phyloP scores from a whole-genome alignment of 495 filamentous ascomycete genomes.

The Cercophora newfieldiana region DNA sequence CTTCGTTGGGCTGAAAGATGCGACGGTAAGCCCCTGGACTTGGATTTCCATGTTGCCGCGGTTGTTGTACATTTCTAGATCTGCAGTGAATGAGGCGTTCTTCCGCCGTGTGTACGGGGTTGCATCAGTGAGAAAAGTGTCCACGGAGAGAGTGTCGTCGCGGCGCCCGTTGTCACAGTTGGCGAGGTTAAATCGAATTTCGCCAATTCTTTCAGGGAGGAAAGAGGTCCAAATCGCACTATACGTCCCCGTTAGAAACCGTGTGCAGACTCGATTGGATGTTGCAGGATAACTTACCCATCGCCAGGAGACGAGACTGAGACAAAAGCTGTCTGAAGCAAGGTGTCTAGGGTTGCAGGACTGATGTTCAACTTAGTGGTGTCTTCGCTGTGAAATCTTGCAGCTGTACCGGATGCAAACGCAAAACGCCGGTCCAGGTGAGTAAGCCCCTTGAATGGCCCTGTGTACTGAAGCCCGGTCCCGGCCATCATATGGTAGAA shows the following conservation, averaged over 20 bases:
- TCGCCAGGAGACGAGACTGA: constrained; percentile 50
- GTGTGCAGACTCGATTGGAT: background rate
- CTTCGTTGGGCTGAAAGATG: constrained; percentile 36
- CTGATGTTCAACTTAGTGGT: constrained; percentile 42
- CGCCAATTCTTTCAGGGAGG: constrained; percentile 38
- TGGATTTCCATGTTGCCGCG: constrained; percentile 40
- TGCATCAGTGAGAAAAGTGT: constrained; percentile 35
- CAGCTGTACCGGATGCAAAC: constrained; percentile 43
- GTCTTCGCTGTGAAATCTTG: constrained; percentile 34
- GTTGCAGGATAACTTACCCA: constrained; percentile 19
- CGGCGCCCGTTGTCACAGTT: constrained; percentile 26
- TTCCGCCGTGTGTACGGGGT: constrained; percentile 25
- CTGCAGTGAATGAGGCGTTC: constrained; percentile 37
- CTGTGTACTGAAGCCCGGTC: constrained; percentile 44
- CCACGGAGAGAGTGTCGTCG: constrained; percentile 33
- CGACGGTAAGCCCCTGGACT: constrained; percentile 42
- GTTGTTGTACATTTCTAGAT: constrained; percentile 40
- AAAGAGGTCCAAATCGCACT: constrained; percentile 47
- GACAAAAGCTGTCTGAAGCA: constrained; percentile 48
- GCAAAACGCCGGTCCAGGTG: constrained; percentile 45
- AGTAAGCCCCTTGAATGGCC: constrained; percentile 42
- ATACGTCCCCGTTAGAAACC: background rate
- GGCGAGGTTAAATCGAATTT: constrained; percentile 42
- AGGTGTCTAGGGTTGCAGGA: constrained; percentile 49
- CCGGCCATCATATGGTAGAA: constrained; percentile 50